Base-by-base conservation (phyloP, 179 eudicot species). In the Vitellaria paradoxa region DNA sequence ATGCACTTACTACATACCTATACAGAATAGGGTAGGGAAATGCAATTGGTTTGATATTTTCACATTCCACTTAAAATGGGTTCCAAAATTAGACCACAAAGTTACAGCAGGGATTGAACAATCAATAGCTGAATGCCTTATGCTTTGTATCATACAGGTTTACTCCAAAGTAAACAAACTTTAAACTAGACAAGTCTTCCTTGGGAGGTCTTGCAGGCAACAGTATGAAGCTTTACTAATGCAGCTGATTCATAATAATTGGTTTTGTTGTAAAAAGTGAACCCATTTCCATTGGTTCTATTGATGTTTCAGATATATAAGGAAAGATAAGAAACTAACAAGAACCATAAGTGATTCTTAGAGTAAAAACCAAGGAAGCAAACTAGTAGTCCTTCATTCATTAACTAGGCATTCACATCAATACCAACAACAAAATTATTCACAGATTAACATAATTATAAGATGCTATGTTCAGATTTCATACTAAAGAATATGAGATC, bases 401-500 rank as follows among this genome's bases (percentile, higher is more conserved):
- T 52, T 50, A 24, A 37, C 26, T 52, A 52, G 49, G 14, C 46
- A 46, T 49, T 26, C 26, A 62, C 45, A 37, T n/a, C n/a, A 10
- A 40, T 46, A 11, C 14, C 8, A 20, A 50, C 1, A 18, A 57
- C 23, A 30, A 50, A 30, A 11, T 74, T 45, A 17, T 69, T 26
- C 66, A 10, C 68, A 18, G 50, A 52, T 24, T 24, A 65, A 77
- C 50, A 63, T 52, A 49, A 17, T 26, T 17, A 56, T 70, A n/a
- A 62, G 30, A 49, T 24, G 62, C 24, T 52, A 30, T 59, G 49
- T 70, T 24, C 23, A 70, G 65, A 24, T 46, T 70, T 63, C 75
- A 62, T 18, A 61, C 15, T 40, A 14, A 40, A 30, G 14, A 47
- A 23, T 24, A 50, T n/a, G 6, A 74, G 56, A 47, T 81, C 45